These are phyloP conservation scores for Selaginella tamariscina DNA, from an alignment of 75 land plant species.

Conservation along the genomic window DNA sequence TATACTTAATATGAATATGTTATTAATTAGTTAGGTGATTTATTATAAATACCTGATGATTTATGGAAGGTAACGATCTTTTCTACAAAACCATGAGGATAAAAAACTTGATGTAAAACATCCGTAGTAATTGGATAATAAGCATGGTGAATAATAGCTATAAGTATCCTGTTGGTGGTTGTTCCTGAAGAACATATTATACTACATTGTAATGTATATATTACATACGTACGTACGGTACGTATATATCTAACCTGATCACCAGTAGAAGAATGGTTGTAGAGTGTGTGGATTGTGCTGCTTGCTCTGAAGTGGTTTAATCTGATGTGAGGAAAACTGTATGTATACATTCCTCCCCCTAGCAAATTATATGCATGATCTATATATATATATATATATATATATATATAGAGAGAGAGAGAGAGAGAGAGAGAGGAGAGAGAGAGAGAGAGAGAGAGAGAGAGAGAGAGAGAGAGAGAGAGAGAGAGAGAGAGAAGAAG, in stretches of 20 bases:
- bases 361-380: slow-evolving; percentile 6
- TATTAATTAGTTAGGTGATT: not conserved
- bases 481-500: no score
- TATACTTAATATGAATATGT: not conserved
- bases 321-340: slow-evolving; percentile 98
- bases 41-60: slow-evolving; percentile 8
- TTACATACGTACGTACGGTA: no score
- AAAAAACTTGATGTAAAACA: slow-evolving; percentile 5
- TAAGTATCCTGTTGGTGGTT: not conserved
- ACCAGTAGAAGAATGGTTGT: slow-evolving; percentile 16
- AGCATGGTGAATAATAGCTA: slow-evolving; percentile 6
- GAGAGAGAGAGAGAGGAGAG: no score
- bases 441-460: no score
- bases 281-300: slow-evolving; percentile 51
- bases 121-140: slow-evolving; percentile 3
- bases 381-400: not conserved
- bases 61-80: slow-evolving; percentile 12
- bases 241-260: slow-evolving; percentile 48
- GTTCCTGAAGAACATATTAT: no score
- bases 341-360: slow-evolving; percentile 98
- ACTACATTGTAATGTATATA: no score
- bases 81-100: slow-evolving; percentile 5
- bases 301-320: slow-evolving; percentile 63
- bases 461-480: no score
- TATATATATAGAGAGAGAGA: no score